A percentile compares a stretch with the other conserved stretches of the same genome.
Evolutionary conservation across 495 filamentous ascomycete species (phyloP).

Genomic region (Penicillium manginii): DNA sequence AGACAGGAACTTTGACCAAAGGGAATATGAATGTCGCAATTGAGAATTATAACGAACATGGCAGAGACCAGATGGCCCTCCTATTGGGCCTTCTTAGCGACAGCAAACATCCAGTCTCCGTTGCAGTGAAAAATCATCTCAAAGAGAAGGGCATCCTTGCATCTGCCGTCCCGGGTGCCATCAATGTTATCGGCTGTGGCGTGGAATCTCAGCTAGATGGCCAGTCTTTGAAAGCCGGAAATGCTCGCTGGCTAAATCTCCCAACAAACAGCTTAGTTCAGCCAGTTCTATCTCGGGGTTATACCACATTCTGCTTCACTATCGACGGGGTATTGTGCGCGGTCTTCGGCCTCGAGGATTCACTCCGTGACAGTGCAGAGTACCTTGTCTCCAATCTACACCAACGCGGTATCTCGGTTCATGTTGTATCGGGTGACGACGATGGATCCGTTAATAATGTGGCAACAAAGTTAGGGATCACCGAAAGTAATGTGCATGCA

Average conservation of each 20-base stretch:
- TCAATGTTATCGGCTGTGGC: slow-evolving; percentile 57
- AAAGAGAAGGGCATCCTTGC: slow-evolving; percentile 32
- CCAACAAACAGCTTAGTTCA: slow-evolving; percentile 44
- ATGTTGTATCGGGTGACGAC: slow-evolving; percentile 74
- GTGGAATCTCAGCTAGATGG: slow-evolving; percentile 41
- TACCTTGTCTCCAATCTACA: too few relatives aligned
- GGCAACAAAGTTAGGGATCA: slow-evolving; percentile 58
- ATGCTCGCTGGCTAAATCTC: slow-evolving; percentile 62
- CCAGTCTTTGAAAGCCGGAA: slow-evolving; percentile 57
- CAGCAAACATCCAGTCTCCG: slow-evolving; percentile 72
- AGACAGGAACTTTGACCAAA: slow-evolving; percentile 77
- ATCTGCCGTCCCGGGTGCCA: slow-evolving; percentile 41
- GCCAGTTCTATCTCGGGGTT: slow-evolving; percentile 44
- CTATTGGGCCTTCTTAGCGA: slow-evolving; percentile 53
- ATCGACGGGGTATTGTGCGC: slow-evolving; percentile 53
- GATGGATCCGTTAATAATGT: slow-evolving; percentile 58
- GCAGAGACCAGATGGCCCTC: slow-evolving; percentile 30
- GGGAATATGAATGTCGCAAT: slow-evolving; percentile 57
- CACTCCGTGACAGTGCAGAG: slow-evolving; percentile 53
- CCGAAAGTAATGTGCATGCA: slow-evolving; percentile 46
- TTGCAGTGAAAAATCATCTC: slow-evolving; percentile 57
- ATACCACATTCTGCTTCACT: slow-evolving; percentile 67
- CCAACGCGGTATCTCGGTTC: slow-evolving; percentile 56
- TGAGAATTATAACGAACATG: slow-evolving; percentile 34
- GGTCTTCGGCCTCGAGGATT: slow-evolving; percentile 63